Evolutionary conservation across 73 alveolate species (phyloP).

Genomic region (Blepharisma stoltei): DNA sequence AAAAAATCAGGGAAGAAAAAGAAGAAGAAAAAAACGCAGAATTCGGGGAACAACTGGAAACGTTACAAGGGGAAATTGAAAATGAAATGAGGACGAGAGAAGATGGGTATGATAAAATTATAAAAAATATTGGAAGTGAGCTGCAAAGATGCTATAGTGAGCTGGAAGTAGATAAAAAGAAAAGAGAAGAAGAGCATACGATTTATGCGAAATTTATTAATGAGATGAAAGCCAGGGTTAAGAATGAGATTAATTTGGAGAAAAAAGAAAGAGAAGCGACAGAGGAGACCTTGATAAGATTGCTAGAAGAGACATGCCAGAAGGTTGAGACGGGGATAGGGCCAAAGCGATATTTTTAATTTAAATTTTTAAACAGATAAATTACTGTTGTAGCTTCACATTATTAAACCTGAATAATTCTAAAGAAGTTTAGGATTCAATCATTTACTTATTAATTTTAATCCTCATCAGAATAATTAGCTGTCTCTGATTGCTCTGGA

Average conservation of each 20-base stretch:
- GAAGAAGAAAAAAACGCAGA: constrained; percentile 25
- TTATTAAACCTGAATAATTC: too few species aligned
- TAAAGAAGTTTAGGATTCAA: too few species aligned
- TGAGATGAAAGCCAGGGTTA: not conserved
- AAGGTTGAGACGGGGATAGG: constrained; percentile 8
- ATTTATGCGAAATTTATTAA: not conserved
- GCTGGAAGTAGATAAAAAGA: constrained; percentile 12
- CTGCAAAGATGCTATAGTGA: constrained; percentile 10
- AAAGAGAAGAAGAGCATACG: constrained; percentile 24
- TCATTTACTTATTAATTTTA: too few species aligned
- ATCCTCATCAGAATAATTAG: too few species aligned
- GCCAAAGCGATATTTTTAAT: not conserved
- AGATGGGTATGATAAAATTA: constrained; percentile 28
- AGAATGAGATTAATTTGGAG: not conserved
- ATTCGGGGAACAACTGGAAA: constrained; percentile 7
- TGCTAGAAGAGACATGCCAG: constrained; percentile 28
- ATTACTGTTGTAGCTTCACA: too few species aligned
- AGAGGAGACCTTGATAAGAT: constrained; percentile 22
- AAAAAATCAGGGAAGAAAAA: constrained; percentile 53
- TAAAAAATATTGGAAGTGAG: constrained; percentile 7
- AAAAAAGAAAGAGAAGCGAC: constrained; percentile 32
- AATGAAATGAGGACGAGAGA: constrained; percentile 18
- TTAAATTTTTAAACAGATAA: too few species aligned
- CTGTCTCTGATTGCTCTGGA: too few species aligned
- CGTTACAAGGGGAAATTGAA: constrained; percentile 1